A percentile compares a stretch with the other conserved stretches of the same genome.
These are phyloP conservation scores for Craterostigma plantagineum DNA, from an alignment of 257 asterid genomes.

Conservation along the genomic window DNA sequence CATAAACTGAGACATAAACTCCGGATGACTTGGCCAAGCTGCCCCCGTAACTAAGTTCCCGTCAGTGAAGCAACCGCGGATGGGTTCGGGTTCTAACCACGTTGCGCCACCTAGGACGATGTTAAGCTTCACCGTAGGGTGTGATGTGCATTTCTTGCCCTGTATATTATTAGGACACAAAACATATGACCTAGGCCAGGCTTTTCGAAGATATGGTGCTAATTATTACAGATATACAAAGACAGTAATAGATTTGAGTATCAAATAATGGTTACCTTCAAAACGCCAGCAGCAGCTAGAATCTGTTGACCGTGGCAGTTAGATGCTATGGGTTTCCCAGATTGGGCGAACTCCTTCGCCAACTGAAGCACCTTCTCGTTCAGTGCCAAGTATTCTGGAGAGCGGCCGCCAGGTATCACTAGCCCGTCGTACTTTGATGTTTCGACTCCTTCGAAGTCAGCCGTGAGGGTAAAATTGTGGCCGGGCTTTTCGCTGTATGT, in stretches of 20 bases:
- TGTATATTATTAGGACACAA: no score
- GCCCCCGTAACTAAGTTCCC: constrained; percentile 94
- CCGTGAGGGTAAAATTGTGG: constrained; percentile 64
- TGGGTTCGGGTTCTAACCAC: constrained; percentile 94
- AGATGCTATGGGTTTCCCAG: constrained; percentile 81
- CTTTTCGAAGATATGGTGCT: neutral
- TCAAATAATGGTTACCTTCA: constrained; percentile 38
- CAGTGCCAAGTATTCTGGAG: constrained; percentile 89
- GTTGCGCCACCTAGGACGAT: constrained; percentile 72
- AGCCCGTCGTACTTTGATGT: constrained; percentile 72
- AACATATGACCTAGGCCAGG: no score
- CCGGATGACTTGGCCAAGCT: constrained; percentile 98
- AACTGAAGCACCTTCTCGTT: constrained; percentile 42
- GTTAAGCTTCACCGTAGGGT: constrained; percentile 85
- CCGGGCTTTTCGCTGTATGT: constrained; percentile 96
- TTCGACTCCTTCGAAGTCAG: constrained; percentile 35
- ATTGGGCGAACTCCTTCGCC: constrained; percentile 63
- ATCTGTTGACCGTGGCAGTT: constrained; percentile 98
- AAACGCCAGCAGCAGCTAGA: constrained; percentile 87
- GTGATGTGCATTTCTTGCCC: constrained; percentile 92
- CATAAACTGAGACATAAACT: constrained; percentile 80
- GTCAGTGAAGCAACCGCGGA: constrained; percentile 77
- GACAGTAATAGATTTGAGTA: neutral
- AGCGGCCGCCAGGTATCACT: constrained; percentile 94
- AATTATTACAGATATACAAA: neutral